These are phyloP conservation scores for Mortierella alpina DNA, from an alignment of 192 early-diverging fungal species.

Conservation along the genomic window DNA sequence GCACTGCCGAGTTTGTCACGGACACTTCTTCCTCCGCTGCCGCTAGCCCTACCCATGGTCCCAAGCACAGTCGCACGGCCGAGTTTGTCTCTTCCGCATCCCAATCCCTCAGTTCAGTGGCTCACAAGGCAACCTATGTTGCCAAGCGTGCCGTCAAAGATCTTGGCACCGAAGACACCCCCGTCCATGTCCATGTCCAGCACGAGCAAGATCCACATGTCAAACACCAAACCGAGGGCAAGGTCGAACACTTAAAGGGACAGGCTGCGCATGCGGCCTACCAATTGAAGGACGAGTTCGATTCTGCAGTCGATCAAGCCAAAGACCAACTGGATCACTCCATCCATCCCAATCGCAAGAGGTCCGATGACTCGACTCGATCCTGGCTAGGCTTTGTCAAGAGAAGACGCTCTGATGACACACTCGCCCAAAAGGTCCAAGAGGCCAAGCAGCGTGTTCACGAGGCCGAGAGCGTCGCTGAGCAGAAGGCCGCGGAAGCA, in stretches of 20 bases:
- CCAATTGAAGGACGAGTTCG: background rate
- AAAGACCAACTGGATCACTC: too few relatives aligned
- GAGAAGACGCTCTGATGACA: too few relatives aligned
- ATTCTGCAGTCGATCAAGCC: background rate
- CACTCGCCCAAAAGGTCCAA: background rate
- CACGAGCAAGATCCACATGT: background rate
- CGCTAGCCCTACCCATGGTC: too few relatives aligned
- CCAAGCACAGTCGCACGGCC: too few relatives aligned
- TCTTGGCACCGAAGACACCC: background rate
- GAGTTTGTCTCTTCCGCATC: background rate
- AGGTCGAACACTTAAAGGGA: background rate
- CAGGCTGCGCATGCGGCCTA: background rate
- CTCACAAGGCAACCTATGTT: background rate
- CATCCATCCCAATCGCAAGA: too few relatives aligned
- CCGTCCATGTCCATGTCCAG: background rate
- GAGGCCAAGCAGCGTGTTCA: background rate
- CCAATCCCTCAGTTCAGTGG: background rate
- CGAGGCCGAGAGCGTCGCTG: slow-evolving; percentile 1
- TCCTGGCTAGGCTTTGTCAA: too few relatives aligned
- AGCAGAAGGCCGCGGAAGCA: background rate
- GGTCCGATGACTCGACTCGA: too few relatives aligned
- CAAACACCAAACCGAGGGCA: background rate
- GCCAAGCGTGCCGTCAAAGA: background rate
- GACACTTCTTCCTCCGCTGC: too few relatives aligned
- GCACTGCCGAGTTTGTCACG: too few relatives aligned